Evolutionary conservation across 768 basidiomycete genomes (phyloP).

Genomic region (Lentinula sp.): DNA sequence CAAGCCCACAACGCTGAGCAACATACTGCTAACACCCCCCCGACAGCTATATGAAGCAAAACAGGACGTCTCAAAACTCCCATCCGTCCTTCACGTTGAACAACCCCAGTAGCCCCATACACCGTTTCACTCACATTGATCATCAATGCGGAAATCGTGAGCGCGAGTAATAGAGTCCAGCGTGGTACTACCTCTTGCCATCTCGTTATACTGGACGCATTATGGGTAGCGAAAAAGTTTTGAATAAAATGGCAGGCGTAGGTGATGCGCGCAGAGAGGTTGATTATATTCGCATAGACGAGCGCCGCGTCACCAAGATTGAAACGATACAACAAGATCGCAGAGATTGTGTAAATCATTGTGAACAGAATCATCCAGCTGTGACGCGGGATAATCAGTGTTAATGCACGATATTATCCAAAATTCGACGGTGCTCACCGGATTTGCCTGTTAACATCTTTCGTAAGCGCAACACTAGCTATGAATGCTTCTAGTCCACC

Average conservation of each 20-base stretch:
- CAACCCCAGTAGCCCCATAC: slow-evolving; percentile 14
- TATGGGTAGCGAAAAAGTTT: slow-evolving; percentile 34
- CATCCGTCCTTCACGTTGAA: slow-evolving; percentile 15
- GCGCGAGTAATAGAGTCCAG: slow-evolving; percentile 14
- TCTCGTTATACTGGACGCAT: slow-evolving; percentile 11
- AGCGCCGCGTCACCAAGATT: slow-evolving; percentile 60
- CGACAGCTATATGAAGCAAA: slow-evolving; percentile 26
- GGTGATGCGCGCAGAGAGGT: slow-evolving; percentile 55
- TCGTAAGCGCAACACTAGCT: slow-evolving; percentile 63
- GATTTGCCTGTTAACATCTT: slow-evolving; percentile 66
- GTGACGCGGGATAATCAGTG: slow-evolving; percentile 6
- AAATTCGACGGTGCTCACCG: slow-evolving; percentile 28
- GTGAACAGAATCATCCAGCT: slow-evolving; percentile 83
- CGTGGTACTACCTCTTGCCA: slow-evolving; percentile 22
- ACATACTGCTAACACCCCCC: slow-evolving; percentile 18
- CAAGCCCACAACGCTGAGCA: slow-evolving; percentile 26
- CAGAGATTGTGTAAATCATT: slow-evolving; percentile 51
- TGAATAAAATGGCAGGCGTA: slow-evolving; percentile 50
- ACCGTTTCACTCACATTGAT: slow-evolving; percentile 20
- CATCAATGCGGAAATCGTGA: slow-evolving; percentile 18
- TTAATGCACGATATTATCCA: background rate
- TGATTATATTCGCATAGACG: slow-evolving; percentile 72
- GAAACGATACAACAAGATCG: slow-evolving; percentile 39
- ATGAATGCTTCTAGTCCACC: slow-evolving; percentile 91
- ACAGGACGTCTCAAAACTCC: slow-evolving; percentile 21